phyloP scores from a whole-genome alignment of 2,329 filamentous ascomycete species.

The Aspergillus sp. region DNA sequence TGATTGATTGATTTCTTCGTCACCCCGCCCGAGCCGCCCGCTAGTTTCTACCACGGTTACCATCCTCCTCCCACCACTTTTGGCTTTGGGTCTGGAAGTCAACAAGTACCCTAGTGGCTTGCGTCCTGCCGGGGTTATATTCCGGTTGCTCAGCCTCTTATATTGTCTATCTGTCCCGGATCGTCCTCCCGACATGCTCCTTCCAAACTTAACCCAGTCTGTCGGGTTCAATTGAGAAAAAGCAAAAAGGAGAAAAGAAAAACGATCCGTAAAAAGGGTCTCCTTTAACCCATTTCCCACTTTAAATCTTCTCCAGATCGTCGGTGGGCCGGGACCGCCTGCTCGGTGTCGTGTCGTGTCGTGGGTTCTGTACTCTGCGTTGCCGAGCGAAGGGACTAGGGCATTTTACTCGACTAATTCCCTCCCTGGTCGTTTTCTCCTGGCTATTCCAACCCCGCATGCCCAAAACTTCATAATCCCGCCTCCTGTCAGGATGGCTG shows the following conservation, averaged over 20 bases:
- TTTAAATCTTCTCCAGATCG: constrained; percentile 6
- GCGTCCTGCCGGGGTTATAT: too few relatives aligned
- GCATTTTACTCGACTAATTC: neutral
- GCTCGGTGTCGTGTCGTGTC: neutral
- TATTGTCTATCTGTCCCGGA: constrained; percentile 18
- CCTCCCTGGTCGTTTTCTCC: neutral
- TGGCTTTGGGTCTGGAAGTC: too few relatives aligned
- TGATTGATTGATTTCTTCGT: neutral
- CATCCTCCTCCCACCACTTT: too few relatives aligned
- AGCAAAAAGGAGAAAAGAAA: constrained; percentile 4
- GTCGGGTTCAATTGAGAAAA: constrained; percentile 19
- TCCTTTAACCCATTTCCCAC: constrained; percentile 1
- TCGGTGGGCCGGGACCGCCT: neutral
- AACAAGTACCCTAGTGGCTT: too few relatives aligned
- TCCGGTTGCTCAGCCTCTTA: too few relatives aligned
- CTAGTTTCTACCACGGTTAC: constrained; percentile 2
- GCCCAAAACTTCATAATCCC: neutral
- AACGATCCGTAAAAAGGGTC: constrained; percentile 3
- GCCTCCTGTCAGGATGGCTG: constrained; percentile 7
- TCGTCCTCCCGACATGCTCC: constrained; percentile 22
- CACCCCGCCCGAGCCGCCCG: constrained; percentile 4
- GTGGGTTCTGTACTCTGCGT: neutral
- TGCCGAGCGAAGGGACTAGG: neutral
- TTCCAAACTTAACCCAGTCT: constrained; percentile 30
- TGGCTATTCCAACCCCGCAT: neutral